A percentile compares a stretch with the other conserved stretches of the same genome.
Conservation (phyloP, 176 grass and related monocot species). For the Coix lacrymajobi region DNA sequence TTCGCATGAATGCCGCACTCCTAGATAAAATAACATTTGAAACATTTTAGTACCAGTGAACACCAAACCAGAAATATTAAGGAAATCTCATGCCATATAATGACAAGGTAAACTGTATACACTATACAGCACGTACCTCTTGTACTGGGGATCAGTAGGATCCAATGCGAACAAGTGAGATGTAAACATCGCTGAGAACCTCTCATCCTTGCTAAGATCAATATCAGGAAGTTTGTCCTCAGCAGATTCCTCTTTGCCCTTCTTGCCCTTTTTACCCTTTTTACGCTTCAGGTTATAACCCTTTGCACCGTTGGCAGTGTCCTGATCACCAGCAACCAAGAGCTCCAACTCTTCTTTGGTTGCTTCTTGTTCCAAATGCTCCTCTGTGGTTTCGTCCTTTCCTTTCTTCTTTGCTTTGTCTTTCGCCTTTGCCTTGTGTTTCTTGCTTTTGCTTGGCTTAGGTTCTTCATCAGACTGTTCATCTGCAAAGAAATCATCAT, state of each 20-base stretch:
- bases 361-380: slow-evolving; percentile 55
- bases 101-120: not conserved
- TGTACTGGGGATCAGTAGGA: slow-evolving; percentile 85
- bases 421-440: slow-evolving; percentile 38
- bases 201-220: slow-evolving; percentile 61
- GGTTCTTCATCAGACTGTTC: slow-evolving; percentile 55
- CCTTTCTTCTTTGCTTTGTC: slow-evolving; percentile 42
- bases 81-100: not conserved
- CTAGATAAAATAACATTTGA: slow-evolving; percentile 21
- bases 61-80: not conserved
- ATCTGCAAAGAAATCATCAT: slow-evolving; percentile 56
- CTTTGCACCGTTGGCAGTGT: slow-evolving; percentile 44
- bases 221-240: slow-evolving; percentile 58
- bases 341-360: slow-evolving; percentile 84
- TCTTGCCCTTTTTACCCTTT: slow-evolving; percentile 69
- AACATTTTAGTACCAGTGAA: not conserved
- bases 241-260: slow-evolving; percentile 47
- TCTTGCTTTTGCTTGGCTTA: slow-evolving; percentile 42
- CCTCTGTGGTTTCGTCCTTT: slow-evolving; percentile 25
- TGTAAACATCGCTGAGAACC: slow-evolving; percentile 54
- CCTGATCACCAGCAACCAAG: slow-evolving; percentile 60
- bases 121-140: slow-evolving; percentile 47
- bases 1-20: slow-evolving; percentile 42
- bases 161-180: slow-evolving; percentile 76
- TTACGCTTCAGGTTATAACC: slow-evolving; percentile 73